These are phyloP conservation scores for Globisporangium mamillatum DNA, from an alignment of 352 stramenopile species.

Conservation along the genomic window DNA sequence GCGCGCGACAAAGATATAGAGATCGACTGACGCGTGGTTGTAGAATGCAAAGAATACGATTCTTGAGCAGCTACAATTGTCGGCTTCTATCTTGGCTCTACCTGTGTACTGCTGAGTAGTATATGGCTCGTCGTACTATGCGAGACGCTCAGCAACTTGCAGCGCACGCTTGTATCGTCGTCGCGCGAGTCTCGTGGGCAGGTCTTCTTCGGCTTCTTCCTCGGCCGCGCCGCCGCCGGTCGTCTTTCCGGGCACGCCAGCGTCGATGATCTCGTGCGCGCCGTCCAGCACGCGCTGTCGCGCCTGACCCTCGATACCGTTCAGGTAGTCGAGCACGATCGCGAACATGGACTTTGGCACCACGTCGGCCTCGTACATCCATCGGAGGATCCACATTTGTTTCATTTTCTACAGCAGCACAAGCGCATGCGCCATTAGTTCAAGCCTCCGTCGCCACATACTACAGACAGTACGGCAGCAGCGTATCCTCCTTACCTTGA, in stretches of 20 bases:
- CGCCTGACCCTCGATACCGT: constrained; percentile 63
- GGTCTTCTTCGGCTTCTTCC: constrained; percentile 48
- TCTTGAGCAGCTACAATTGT: not conserved
- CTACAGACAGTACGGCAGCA: not conserved
- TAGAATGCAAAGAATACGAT: not conserved
- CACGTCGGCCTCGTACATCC: constrained; percentile 83
- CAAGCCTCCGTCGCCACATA: not conserved
- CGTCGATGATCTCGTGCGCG: constrained; percentile 74
- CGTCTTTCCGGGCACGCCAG: constrained; percentile 48
- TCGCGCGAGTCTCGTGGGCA: constrained; percentile 52
- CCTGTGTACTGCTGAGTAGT: not conserved
- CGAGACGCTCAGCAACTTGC: constrained; percentile 68
- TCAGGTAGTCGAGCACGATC: constrained; percentile 70
- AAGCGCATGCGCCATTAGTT: constrained; percentile 1
- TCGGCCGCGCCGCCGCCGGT: constrained; percentile 28
- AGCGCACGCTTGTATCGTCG: constrained; percentile 79
- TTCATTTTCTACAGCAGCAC: constrained; percentile 60
- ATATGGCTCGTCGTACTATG: constrained; percentile 22
- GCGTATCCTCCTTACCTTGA: constrained; percentile 46
- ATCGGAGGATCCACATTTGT: constrained; percentile 76
- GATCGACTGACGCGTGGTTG: not conserved
- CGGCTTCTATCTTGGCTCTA: not conserved
- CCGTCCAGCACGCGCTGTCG: constrained; percentile 65
- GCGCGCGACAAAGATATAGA: not conserved
- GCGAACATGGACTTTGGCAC: constrained; percentile 80